A percentile compares a stretch with the other conserved stretches of the same genome.
phyloP scores from a whole-genome alignment of 805 yeast species.

The Isabelozyma heimii region DNA sequence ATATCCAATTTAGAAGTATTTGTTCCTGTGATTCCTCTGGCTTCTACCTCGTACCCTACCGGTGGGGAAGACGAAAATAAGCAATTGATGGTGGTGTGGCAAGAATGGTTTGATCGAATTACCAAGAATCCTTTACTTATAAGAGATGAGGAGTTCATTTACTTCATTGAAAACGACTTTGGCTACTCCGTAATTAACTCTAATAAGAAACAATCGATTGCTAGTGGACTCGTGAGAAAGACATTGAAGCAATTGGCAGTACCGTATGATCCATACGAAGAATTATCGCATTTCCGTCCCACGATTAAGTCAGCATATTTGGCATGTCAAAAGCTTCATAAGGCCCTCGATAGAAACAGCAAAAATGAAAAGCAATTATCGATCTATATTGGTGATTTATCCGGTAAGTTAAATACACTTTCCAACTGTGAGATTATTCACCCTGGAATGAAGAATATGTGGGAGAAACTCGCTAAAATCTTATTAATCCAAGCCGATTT shows the following conservation, averaged over 20 bases:
- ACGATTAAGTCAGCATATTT: constrained; percentile 73
- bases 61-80: constrained; percentile 77
- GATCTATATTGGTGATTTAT: constrained; percentile 47
- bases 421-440: constrained; percentile 46
- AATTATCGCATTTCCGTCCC: constrained; percentile 84
- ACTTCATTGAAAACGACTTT: constrained; percentile 77
- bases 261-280: constrained; percentile 84
- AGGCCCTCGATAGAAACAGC: constrained; percentile 50
- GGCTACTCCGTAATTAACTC: constrained; percentile 61
- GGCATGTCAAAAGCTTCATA: constrained; percentile 51
- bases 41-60: constrained; percentile 76
- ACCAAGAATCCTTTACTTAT: constrained; percentile 73
- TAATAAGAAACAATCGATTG: constrained; percentile 54
- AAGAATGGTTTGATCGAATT: constrained; percentile 82
- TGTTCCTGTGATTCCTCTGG: constrained; percentile 81
- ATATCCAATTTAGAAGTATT: constrained; percentile 88
- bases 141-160: constrained; percentile 83
- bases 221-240: constrained; percentile 83
- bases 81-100: constrained; percentile 58
- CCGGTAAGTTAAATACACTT: constrained; percentile 38
- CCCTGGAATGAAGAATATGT: constrained; percentile 71
- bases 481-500: constrained; percentile 72
- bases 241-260: constrained; percentile 89
- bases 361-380: constrained; percentile 55
- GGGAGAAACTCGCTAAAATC: constrained; percentile 75